phyloP scores from a whole-genome alignment of 1,139 yeast genomes.

The Suzukiozyma palmioleophila region DNA sequence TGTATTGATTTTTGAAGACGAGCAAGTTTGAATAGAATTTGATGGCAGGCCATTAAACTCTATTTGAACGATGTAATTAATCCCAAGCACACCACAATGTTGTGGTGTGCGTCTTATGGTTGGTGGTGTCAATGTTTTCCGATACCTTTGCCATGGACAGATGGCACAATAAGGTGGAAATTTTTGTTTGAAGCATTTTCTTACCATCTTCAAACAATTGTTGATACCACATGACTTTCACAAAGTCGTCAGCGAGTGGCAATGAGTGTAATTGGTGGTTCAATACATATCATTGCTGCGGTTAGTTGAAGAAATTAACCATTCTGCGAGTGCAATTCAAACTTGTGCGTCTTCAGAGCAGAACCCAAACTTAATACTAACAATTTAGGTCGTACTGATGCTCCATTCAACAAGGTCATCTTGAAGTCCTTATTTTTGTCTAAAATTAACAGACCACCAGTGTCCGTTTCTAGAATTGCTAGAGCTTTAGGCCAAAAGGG shows the following conservation, averaged over 20 bases:
- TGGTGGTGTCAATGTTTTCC: constrained; percentile 1
- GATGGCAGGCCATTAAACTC: no score
- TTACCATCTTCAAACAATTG: not conserved
- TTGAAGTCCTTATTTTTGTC: constrained; percentile 94
- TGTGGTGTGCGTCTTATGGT: not conserved
- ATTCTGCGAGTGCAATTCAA: constrained; percentile 57
- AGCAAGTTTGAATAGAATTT: not conserved
- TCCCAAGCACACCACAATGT: no score
- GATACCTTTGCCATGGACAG: not conserved
- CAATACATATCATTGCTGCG: not conserved
- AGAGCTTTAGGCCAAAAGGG: constrained; percentile 81
- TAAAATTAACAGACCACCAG: constrained; percentile 99
- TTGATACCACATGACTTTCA: not conserved
- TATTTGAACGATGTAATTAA: no score
- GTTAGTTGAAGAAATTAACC: constrained; percentile 2
- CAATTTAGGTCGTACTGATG: constrained; percentile 89
- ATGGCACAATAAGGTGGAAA: not conserved
- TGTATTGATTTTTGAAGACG: constrained; percentile 35
- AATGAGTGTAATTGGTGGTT: not conserved
- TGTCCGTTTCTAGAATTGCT: constrained; percentile 87
- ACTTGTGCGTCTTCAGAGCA: constrained; percentile 59
- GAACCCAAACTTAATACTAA: constrained; percentile 44
- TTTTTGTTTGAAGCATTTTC: not conserved
- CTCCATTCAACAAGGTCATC: constrained; percentile 97
- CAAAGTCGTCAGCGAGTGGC: constrained; percentile 3